Percentiles rank a stretch among this genome's conserved stretches.
phyloP scores from a whole-genome alignment of 2,329 filamentous ascomycete genomes.

The Xylaria sp. region DNA sequence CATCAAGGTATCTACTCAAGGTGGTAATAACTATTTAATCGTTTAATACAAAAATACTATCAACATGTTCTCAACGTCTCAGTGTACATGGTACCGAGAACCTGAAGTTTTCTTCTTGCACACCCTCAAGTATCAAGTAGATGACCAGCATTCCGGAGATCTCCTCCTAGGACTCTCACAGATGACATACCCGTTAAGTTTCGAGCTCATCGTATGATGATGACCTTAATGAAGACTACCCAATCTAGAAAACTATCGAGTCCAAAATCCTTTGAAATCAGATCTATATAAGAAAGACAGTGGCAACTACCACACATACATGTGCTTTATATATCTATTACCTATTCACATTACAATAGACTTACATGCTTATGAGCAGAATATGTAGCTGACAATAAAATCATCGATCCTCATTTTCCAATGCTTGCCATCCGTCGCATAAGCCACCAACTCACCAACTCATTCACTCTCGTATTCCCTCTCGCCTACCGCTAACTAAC shows the following conservation, averaged over 20 bases:
- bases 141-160: neutral
- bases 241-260: neutral
- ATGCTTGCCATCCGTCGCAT: conserved; percentile 7
- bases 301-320: conserved; percentile 1
- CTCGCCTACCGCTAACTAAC: no score
- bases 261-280: neutral
- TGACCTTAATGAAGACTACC: neutral
- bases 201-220: neutral
- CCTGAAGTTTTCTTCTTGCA: neutral
- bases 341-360: neutral
- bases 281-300: neutral
- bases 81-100: neutral
- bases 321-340: neutral
- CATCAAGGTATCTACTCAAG: neutral
- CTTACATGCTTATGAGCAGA: neutral
- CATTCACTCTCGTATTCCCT: neutral
- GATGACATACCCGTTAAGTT: neutral
- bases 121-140: neutral
- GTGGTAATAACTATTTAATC: neutral
- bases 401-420: conserved; percentile 1
- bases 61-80: neutral
- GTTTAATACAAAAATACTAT: neutral
- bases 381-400: conserved; percentile 4
- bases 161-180: neutral
- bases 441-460: neutral